Percentiles rank a stretch among this genome's conserved stretches.
Evolutionary conservation across 2,329 filamentous ascomycete species (phyloP).

Genomic region (Colletotrichum filicis): DNA sequence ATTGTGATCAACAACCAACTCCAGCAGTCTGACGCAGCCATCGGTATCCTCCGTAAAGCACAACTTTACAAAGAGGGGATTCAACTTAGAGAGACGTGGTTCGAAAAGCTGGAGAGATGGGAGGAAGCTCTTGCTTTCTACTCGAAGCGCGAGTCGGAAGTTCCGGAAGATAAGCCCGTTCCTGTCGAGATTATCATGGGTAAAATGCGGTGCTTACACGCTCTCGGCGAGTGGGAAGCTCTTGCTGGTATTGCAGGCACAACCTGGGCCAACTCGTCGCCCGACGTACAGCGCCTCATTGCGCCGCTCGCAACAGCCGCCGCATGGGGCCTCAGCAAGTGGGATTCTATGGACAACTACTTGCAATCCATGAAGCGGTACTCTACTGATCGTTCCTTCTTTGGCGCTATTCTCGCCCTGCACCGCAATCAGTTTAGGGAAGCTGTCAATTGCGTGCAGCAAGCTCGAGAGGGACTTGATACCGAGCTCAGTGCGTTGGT

Average conservation of each 20-base stretch:
- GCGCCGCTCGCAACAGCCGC: constrained; percentile 94
- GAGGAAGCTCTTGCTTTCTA: constrained; percentile 96
- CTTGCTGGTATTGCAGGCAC: constrained; percentile 89
- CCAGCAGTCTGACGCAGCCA: constrained; percentile 97
- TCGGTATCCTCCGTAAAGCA: constrained; percentile 95
- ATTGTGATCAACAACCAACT: constrained; percentile 99
- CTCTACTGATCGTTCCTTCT: constrained; percentile 96
- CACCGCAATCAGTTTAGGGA: constrained; percentile 97
- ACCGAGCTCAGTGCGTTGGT: constrained; percentile 95
- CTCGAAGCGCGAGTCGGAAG: constrained; percentile 82
- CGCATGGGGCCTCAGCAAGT: constrained; percentile 95
- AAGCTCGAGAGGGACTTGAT: constrained; percentile 92
- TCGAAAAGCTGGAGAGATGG: constrained; percentile 98
- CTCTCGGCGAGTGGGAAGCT: constrained; percentile 96
- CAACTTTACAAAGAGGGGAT: constrained; percentile 95
- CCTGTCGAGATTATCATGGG: constrained; percentile 98
- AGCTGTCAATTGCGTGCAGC: constrained; percentile 87
- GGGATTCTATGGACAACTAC: constrained; percentile 98
- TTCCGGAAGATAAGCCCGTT: constrained; percentile 63
- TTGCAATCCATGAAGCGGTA: constrained; percentile 93
- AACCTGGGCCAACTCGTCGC: constrained; percentile 90
- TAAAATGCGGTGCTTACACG: constrained; percentile 98
- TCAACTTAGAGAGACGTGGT: constrained; percentile 97
- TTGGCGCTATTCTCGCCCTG: constrained; percentile 93
- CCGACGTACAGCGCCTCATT: constrained; percentile 89